A percentile compares a stretch with the other conserved stretches of the same genome.
phyloP scores from a whole-genome alignment of 768 basidiomycete genomes.

The Mycena galericulata region DNA sequence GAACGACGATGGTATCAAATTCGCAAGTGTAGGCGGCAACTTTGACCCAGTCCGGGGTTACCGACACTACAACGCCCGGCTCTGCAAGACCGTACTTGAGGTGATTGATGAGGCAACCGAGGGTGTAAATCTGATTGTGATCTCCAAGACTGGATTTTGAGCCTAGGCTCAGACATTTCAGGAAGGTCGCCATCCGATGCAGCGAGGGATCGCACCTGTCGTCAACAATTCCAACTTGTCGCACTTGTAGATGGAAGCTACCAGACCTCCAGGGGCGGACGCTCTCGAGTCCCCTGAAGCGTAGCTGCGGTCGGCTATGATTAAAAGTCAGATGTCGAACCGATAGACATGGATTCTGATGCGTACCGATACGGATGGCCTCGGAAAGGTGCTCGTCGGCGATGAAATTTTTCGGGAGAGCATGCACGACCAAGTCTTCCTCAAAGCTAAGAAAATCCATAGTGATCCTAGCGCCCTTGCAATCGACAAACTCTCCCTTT shows the following conservation, averaged over 20 bases:
- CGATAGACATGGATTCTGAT: no score
- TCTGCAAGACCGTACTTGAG: slow-evolving; percentile 33
- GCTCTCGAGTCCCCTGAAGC: slow-evolving; percentile 28
- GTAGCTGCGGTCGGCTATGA: slow-evolving; percentile 27
- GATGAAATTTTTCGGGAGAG: slow-evolving; percentile 26
- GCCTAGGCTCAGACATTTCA: slow-evolving; percentile 6
- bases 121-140: slow-evolving; percentile 35
- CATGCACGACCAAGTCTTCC: slow-evolving; percentile 20
- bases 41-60: slow-evolving; percentile 35
- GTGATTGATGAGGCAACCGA: slow-evolving; percentile 35
- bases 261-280: slow-evolving; percentile 29
- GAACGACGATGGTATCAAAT: slow-evolving; percentile 33
- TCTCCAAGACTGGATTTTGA: slow-evolving; percentile 22
- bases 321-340: no score
- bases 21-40: slow-evolving; percentile 34
- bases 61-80: slow-evolving; percentile 29
- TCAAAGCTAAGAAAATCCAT: slow-evolving; percentile 34
- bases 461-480: slow-evolving; percentile 5
- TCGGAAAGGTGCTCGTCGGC: slow-evolving; percentile 30
- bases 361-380: slow-evolving; percentile 29
- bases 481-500: slow-evolving; percentile 24
- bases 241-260: slow-evolving; percentile 33
- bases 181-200: not conserved
- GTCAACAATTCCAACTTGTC: slow-evolving; percentile 29
- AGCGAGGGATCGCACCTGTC: slow-evolving; percentile 15